Evolutionary conservation across 768 basidiomycete species (phyloP).

Genomic region (Paxillus ammoniavirescens): DNA sequence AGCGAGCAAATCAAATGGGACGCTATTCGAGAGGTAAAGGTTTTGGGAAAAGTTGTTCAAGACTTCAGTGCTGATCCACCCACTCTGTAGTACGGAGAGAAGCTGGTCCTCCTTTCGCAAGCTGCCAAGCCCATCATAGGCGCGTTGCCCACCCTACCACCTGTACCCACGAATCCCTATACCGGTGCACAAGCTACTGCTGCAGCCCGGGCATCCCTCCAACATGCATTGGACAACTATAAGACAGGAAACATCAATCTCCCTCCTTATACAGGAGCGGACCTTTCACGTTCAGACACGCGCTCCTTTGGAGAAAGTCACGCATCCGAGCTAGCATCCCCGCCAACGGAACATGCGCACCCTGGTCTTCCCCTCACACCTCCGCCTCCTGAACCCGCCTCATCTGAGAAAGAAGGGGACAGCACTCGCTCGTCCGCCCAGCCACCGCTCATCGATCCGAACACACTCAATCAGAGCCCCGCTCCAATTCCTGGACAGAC

Average conservation of each 20-base stretch:
- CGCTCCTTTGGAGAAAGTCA: slow-evolving; percentile 86
- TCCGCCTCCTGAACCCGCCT: slow-evolving; percentile 29
- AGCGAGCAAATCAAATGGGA: slow-evolving; percentile 80
- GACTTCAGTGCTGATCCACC: not conserved
- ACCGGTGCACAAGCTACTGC: slow-evolving; percentile 62
- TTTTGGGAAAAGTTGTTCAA: slow-evolving; percentile 2
- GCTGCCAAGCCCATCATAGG: slow-evolving; percentile 61
- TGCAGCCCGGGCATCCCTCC: slow-evolving; percentile 68
- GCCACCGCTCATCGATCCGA: slow-evolving; percentile 20
- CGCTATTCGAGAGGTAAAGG: slow-evolving; percentile 69
- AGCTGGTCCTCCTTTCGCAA: slow-evolving; percentile 70
- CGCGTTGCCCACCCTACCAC: slow-evolving; percentile 68
- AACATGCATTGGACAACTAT: slow-evolving; percentile 77
- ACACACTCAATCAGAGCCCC: slow-evolving; percentile 26
- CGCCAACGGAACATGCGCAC: slow-evolving; percentile 24
- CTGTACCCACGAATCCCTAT: slow-evolving; percentile 55
- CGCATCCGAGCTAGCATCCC: slow-evolving; percentile 59
- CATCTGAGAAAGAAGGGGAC: slow-evolving; percentile 5
- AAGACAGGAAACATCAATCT: slow-evolving; percentile 63
- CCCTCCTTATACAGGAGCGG: slow-evolving; percentile 42
- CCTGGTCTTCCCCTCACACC: slow-evolving; percentile 44
- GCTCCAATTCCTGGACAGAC: slow-evolving; percentile 20
- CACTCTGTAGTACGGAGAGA: slow-evolving; percentile 68
- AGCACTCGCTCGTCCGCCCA: slow-evolving; percentile 7
- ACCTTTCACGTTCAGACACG: slow-evolving; percentile 69